Base-by-base conservation (phyloP, 129 eudicot genomes). In the Flaveria bidentis region DNA sequence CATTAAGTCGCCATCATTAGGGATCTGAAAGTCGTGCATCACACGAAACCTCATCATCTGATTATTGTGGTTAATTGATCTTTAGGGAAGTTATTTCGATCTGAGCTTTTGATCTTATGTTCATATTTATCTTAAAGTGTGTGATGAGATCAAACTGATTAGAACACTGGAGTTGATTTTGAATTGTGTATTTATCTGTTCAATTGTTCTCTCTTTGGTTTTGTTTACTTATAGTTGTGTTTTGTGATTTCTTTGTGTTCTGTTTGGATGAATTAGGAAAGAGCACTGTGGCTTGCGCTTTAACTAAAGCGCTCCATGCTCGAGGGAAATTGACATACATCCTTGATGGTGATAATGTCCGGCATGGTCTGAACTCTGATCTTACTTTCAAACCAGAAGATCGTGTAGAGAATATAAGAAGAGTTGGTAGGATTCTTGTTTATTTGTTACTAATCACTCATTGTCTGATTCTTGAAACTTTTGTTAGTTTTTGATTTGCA, bases 301-400 rank as follows among this genome's bases (percentile, higher is more conserved):
- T 94, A 74, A 76, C 92, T 73, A 81, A 80, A 69, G 84, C 86
- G 33, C 79, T 94, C 46, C 96, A 91, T 77, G 82, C 87, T 44
- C 85, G 88, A 82, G 99, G 99, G 64, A 94, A 94, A 79, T 82
- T 91, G 78, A 83, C 97, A 15, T 94, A 91, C 62, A 69, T 94
- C 41, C 99, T 94, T 62, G 99, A 94, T 69, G 99, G 99, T 82
- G 99, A 94, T 81, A 94, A 94, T 79, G 84, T 92, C 72, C 82
- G 99, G 69, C 97, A 94, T 82, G 99, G 99, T 82, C 88, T 94
- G 41, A 94, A 94, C 81, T 17, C 85, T 69, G 90, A 94, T 72
- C 97, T 94, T 33, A 85, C 89, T 76, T 94, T 94, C 61, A 85
- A 83, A 84, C 82, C 96, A 47, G 99, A 94, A 72, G 99, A 94